Percentiles rank a stretch among this genome's conserved stretches.
These are phyloP conservation scores for Rhizopus stolonifer DNA, from an alignment of 371 early-diverging fungal species.

Conservation along the genomic window DNA sequence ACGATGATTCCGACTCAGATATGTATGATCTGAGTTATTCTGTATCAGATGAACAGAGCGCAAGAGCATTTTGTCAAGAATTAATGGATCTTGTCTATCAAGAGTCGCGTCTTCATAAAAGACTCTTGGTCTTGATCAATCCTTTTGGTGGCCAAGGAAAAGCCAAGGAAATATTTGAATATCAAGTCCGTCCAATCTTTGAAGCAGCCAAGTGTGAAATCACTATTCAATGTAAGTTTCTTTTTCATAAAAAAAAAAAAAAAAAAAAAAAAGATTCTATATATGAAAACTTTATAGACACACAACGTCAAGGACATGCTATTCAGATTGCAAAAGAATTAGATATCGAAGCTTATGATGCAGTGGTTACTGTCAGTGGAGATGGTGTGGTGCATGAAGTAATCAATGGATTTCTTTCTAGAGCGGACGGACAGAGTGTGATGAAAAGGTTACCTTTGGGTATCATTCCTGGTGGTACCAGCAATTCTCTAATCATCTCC, in stretches of 20 bases:
- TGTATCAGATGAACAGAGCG: constrained; percentile 24
- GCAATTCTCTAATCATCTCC: constrained; percentile 57
- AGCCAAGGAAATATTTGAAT: constrained; percentile 57
- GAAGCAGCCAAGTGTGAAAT: constrained; percentile 58
- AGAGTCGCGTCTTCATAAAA: constrained; percentile 36
- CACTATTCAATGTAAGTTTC: constrained; percentile 55
- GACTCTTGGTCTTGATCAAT: constrained; percentile 65
- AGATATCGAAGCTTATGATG: constrained; percentile 56
- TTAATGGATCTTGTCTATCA: constrained; percentile 34
- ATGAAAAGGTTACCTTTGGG: constrained; percentile 64
- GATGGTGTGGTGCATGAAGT: constrained; percentile 84
- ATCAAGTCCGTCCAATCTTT: constrained; percentile 65
- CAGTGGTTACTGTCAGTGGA: constrained; percentile 70
- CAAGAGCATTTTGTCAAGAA: constrained; percentile 25
- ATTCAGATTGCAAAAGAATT: constrained; percentile 61
- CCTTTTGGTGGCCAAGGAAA: constrained; percentile 76
- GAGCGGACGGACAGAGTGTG: constrained; percentile 57
- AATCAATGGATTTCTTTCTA: constrained; percentile 70
- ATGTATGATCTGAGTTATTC: constrained; percentile 36
- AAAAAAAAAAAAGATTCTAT: too few relatives aligned
- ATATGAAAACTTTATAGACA: constrained; percentile 42
- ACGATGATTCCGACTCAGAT: constrained; percentile 32
- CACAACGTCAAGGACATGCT: constrained; percentile 65
- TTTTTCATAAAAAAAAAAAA: too few relatives aligned
- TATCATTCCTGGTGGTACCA: constrained; percentile 65